Conservation (phyloP, 352 stramenopile species). For the Phytopythium delawarense region DNA sequence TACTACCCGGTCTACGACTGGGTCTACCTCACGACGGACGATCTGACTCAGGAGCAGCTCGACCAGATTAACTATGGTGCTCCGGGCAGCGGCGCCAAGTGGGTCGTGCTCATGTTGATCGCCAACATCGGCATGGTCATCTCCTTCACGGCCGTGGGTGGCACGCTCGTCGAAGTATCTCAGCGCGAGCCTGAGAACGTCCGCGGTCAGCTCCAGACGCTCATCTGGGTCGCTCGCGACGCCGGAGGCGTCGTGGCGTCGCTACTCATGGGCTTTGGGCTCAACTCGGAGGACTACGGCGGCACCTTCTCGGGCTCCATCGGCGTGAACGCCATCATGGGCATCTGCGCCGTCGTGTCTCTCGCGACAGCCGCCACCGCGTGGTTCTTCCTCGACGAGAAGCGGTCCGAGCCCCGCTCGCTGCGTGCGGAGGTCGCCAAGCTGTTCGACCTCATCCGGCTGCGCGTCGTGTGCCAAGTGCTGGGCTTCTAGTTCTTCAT, state of each 20-base stretch:
- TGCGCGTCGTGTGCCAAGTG: conserved; percentile 41
- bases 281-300: conserved; percentile 37
- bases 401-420: conserved; percentile 9
- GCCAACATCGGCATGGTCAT: conserved; percentile 35
- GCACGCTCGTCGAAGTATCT: conserved; percentile 41
- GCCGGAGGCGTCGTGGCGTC: conserved; percentile 28
- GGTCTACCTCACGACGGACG: conserved; percentile 33
- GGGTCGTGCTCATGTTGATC: conserved; percentile 38
- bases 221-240: conserved; percentile 29
- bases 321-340: conserved; percentile 29
- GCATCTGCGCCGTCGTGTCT: conserved; percentile 21
- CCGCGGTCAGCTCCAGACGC: conserved; percentile 37
- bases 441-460: conserved; percentile 39
- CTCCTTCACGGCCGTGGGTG: conserved; percentile 27
- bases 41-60: conserved; percentile 22
- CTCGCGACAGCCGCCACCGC: conserved; percentile 26
- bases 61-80: conserved; percentile 24
- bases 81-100: conserved; percentile 21
- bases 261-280: conserved; percentile 29
- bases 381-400: conserved; percentile 30
- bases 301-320: conserved; percentile 29
- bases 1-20: conserved; percentile 30
- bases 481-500: conserved; percentile 48
- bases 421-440: conserved; percentile 18
- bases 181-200: conserved; percentile 39